Conservation (phyloP, 2,329 filamentous ascomycete species). For the Aspergillus floridensis region DNA sequence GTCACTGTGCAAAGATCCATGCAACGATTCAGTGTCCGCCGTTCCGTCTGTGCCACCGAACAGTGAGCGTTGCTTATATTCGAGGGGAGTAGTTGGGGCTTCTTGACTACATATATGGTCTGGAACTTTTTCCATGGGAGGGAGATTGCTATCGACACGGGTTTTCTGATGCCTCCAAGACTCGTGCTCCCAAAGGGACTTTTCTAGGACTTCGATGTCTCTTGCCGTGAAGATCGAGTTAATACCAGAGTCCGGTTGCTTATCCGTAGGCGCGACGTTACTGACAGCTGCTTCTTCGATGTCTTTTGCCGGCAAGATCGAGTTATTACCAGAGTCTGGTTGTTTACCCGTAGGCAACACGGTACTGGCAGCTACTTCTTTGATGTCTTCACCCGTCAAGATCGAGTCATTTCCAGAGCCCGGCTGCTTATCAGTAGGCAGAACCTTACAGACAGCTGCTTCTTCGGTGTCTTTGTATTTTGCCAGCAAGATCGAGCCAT, state of each 20-base stretch:
- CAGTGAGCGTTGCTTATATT: background rate
- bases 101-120: background rate
- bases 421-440: too few species aligned
- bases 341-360: background rate
- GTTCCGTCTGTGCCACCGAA: background rate
- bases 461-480: too few species aligned
- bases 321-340: background rate
- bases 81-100: background rate
- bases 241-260: background rate
- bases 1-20: background rate
- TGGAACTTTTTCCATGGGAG: background rate
- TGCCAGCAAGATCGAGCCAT: too few species aligned
- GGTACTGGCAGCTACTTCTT: background rate
- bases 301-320: too few species aligned
- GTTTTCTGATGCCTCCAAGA: background rate
- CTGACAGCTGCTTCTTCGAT: background rate
- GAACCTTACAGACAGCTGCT: too few species aligned
- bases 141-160: background rate
- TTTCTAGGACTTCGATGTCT: background rate
- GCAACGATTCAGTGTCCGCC: background rate
- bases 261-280: background rate
- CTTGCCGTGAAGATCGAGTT: background rate
- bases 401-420: background rate
- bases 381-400: background rate
- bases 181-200: background rate